Conservation (phyloP, 2,329 filamentous ascomycete species). For the Scedosporium boydii region DNA sequence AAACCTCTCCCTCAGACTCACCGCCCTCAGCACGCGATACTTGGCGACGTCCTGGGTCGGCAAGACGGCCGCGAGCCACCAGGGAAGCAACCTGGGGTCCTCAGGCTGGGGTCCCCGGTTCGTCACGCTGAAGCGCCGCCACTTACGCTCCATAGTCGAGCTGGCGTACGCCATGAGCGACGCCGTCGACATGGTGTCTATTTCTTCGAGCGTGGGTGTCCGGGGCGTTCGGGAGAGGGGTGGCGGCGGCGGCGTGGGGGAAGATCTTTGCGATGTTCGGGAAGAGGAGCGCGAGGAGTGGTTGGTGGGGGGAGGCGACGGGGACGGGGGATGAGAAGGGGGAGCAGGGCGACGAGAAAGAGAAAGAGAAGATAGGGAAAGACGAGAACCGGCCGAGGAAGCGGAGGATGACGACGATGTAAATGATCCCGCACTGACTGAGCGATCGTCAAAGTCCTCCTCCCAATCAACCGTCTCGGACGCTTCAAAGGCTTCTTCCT, state of each 20-base stretch:
- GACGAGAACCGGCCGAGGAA: background rate
- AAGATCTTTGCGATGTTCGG: no score
- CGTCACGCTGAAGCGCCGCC: slow-evolving; percentile 54
- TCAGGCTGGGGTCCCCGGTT: slow-evolving; percentile 70
- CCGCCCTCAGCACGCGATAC: slow-evolving; percentile 63
- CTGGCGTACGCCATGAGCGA: slow-evolving; percentile 56
- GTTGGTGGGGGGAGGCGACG: no score
- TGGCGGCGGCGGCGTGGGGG: background rate
- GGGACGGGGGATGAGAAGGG: background rate
- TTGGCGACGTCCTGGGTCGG: slow-evolving; percentile 72
- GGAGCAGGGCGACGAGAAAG: background rate
- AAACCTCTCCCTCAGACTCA: slow-evolving; percentile 68
- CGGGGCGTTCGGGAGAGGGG: background rate
- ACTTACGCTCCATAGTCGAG: slow-evolving; percentile 61
- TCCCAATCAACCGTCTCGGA: slow-evolving; percentile 40
- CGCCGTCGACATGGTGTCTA: slow-evolving; percentile 52
- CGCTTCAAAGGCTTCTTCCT: slow-evolving; percentile 70
- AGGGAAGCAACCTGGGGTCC: slow-evolving; percentile 71
- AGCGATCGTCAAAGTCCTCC: slow-evolving; percentile 11
- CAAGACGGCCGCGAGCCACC: slow-evolving; percentile 81
- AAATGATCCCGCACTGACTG: background rate
- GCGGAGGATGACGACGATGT: background rate
- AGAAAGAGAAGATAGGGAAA: background rate
- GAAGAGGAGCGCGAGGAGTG: no score
- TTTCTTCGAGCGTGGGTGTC: slow-evolving; percentile 1